Conservation (phyloP, 371 early-diverging fungal genomes). For the Chytridium lagenaria region DNA sequence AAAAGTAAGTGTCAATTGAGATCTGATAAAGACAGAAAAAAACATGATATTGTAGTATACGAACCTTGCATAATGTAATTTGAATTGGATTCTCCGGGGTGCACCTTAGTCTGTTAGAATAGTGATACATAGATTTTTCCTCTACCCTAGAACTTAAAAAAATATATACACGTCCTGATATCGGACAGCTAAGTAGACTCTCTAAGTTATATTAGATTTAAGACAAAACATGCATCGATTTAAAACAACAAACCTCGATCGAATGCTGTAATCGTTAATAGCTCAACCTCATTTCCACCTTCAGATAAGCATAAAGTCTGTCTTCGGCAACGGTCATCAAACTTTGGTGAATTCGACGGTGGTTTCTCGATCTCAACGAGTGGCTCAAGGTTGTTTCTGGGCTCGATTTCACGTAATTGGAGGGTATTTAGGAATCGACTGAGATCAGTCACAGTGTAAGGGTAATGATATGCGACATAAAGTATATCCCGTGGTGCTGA, state of each 20-base stretch:
- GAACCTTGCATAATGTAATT: slow-evolving; percentile 55
- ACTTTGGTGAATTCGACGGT: slow-evolving; percentile 23
- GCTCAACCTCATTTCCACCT: slow-evolving; percentile 49
- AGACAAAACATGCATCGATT: neutral
- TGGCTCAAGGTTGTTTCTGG: neutral
- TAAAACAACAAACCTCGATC: slow-evolving; percentile 19
- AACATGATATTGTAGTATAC: neutral
- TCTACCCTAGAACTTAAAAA: slow-evolving; percentile 35
- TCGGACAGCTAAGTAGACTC: slow-evolving; percentile 21
- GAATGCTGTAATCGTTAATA: slow-evolving; percentile 54
- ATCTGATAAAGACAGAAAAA: no score
- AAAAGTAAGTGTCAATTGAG: neutral
- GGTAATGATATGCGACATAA: slow-evolving; percentile 58
- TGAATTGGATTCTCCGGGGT: slow-evolving; percentile 59
- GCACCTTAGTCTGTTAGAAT: slow-evolving; percentile 46
- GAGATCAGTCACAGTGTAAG: slow-evolving; percentile 55
- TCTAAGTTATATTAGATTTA: slow-evolving; percentile 7
- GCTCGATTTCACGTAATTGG: slow-evolving; percentile 11
- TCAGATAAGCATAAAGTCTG: slow-evolving; percentile 34
- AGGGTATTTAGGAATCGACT: slow-evolving; percentile 24
- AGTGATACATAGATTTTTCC: neutral
- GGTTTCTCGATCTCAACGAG: neutral
- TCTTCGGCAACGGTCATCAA: slow-evolving; percentile 39
- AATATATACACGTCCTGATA: slow-evolving; percentile 36
- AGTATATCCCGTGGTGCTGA: slow-evolving; percentile 38